Evolutionary conservation across 148 eudicot genomes (phyloP), one percentile per base, ranked within the genome.

Genomic region (Rhododendron molle): DNA sequence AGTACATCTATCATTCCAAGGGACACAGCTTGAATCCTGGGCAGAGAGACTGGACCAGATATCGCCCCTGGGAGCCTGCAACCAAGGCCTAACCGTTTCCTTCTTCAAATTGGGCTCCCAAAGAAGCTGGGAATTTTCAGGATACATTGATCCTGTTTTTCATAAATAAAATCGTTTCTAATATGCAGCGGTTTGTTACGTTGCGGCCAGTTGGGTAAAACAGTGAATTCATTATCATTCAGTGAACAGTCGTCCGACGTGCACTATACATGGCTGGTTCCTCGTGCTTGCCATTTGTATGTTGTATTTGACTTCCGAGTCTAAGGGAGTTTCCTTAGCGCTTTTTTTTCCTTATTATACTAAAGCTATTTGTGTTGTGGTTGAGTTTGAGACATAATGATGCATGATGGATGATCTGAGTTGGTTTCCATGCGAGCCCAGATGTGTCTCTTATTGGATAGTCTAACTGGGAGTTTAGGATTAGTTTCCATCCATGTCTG

Each of bases 21-120:
- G 99, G 99, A 5, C 99, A 95, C 65, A 81, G 93, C 84, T 97
- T 96, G 36, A 90, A 96, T 85, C 97, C 97, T 56, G 98, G 98
- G 71, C 99, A 96, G 89, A 94, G 97, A 90, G 92, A 96, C 88
- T 96, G 99, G 99, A 94, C 99, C 78, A 89, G 99, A 86, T 96
- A 96, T 84, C 92, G 93, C 85, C 54, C 96, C 18, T 96, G 99
- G 99, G 95, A 96, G 86, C 99, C 99, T 72, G 76, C 76, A 71
- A 91, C 90, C 85, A 92, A 96, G 93, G 83, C 87, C 65, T 92
- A 90, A 91, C 81, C 58, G 52, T 32, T 46, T 65, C 32, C 34
- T 49, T 47, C 76, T 84, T 74, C 52, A 23, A 46, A 52, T 46
- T 8, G 49, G 58, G 58, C 30, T 60, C 81, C 62, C 20, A 18